Conservation (phyloP, 805 yeast genomes). For the Suhomyces vadensis region DNA sequence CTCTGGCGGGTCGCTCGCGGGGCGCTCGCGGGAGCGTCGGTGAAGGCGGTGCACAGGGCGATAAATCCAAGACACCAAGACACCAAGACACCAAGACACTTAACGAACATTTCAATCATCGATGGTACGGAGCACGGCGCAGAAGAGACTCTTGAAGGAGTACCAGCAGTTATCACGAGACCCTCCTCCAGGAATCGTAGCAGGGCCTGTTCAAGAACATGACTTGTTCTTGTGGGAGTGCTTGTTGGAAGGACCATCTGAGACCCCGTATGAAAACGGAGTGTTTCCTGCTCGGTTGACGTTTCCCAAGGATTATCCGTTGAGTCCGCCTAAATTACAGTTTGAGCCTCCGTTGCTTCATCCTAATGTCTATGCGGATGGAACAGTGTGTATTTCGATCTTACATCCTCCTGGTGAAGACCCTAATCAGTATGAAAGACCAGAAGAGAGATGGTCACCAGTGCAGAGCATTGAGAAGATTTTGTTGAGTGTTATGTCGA, state of each 20-base stretch:
- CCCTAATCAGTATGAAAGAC: constrained; percentile 91
- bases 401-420: constrained; percentile 97
- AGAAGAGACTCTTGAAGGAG: constrained; percentile 82
- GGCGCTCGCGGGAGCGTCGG: too few species aligned
- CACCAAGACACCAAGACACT: neutral
- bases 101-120: too few species aligned
- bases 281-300: constrained; percentile 74
- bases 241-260: constrained; percentile 78
- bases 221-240: constrained; percentile 83
- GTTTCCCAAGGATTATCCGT: constrained; percentile 80
- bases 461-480: constrained; percentile 98
- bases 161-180: constrained; percentile 82
- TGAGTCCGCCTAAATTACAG: constrained; percentile 74
- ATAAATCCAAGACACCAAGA: constrained; percentile 3
- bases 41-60: too few species aligned
- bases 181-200: constrained; percentile 93
- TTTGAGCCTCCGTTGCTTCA: constrained; percentile 84
- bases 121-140: constrained; percentile 62
- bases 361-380: constrained; percentile 92
- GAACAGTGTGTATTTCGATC: constrained; percentile 93
- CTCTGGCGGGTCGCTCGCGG: too few species aligned
- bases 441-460: constrained; percentile 98
- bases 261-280: constrained; percentile 83
- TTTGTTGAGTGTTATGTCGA: constrained; percentile 85
- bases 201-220: constrained; percentile 82